Evolutionary conservation across 495 filamentous ascomycete species (phyloP).

Genomic region (Zalerion maritima): DNA sequence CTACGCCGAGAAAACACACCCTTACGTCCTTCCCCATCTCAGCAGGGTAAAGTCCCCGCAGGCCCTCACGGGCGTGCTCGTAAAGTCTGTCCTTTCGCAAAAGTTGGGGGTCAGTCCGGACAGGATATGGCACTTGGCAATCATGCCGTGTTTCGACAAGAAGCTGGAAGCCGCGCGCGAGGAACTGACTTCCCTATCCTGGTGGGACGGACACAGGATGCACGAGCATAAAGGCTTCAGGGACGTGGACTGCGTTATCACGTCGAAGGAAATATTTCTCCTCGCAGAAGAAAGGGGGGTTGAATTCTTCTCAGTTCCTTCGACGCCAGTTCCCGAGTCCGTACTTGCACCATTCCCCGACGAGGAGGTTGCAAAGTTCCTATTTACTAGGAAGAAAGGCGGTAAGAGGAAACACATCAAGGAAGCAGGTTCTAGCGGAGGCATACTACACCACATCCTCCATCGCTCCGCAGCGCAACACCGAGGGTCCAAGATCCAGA

Average conservation of each 20-base stretch:
- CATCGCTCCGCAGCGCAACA: conserved; percentile 51
- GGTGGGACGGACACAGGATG: conserved; percentile 46
- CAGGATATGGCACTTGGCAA: conserved; percentile 79
- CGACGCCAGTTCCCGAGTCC: conserved; percentile 26
- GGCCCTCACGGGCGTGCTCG: conserved; percentile 72
- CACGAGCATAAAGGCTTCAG: conserved; percentile 42
- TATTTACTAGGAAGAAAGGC: too few relatives aligned
- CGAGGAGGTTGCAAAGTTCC: conserved; percentile 46
- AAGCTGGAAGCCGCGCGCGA: conserved; percentile 90
- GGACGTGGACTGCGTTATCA: conserved; percentile 96
- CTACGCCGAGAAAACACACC: conserved; percentile 95
- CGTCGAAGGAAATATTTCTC: conserved; percentile 79
- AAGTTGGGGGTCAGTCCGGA: conserved; percentile 55
- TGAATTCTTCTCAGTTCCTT: conserved; percentile 53
- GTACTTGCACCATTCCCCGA: conserved; percentile 48
- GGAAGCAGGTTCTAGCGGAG: conserved; percentile 63
- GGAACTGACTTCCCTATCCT: conserved; percentile 72
- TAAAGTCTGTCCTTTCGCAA: conserved; percentile 71
- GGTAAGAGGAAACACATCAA: too few relatives aligned
- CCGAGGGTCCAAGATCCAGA: conserved; percentile 51
- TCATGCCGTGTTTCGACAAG: conserved; percentile 99
- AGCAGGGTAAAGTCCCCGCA: conserved; percentile 89
- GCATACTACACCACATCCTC: conserved; percentile 73
- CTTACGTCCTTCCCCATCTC: conserved; percentile 79
- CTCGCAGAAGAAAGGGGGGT: conserved; percentile 66